Evolutionary conservation across 768 basidiomycete genomes (phyloP).

Genomic region (Lactarius sp.): DNA sequence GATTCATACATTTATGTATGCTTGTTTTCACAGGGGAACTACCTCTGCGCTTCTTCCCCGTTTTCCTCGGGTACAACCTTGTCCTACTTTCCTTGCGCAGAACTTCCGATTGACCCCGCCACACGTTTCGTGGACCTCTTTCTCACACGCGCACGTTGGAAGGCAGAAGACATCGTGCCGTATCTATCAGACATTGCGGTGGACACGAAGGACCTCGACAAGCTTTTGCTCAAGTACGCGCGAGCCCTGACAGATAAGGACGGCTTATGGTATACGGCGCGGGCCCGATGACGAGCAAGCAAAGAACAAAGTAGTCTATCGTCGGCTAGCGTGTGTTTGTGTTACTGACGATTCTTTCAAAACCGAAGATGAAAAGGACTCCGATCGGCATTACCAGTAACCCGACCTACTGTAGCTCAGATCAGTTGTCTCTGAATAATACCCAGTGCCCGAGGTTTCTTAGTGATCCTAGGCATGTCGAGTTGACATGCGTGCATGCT

Average conservation of each 20-base stretch:
- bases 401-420: background rate
- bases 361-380: background rate
- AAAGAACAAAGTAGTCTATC: background rate
- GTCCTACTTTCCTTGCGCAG: constrained; percentile 70
- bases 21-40: constrained; percentile 58
- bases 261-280: constrained; percentile 70
- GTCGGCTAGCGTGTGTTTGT: background rate
- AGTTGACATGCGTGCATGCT: no score
- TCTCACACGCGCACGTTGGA: constrained; percentile 72
- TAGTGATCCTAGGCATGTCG: no score
- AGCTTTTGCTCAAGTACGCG: constrained; percentile 80
- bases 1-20: background rate
- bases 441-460: no score
- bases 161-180: constrained; percentile 69
- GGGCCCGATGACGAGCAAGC: constrained; percentile 42
- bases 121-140: constrained; percentile 87
- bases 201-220: constrained; percentile 84
- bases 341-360: background rate
- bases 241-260: constrained; percentile 65
- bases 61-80: constrained; percentile 38
- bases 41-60: constrained; percentile 44
- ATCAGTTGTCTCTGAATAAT: no score
- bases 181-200: constrained; percentile 81
- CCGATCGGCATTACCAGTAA: background rate
- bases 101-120: constrained; percentile 71